Evolutionary conservation across 345 rosid genomes (phyloP).

Genomic region (Schrenkiella parvula): DNA sequence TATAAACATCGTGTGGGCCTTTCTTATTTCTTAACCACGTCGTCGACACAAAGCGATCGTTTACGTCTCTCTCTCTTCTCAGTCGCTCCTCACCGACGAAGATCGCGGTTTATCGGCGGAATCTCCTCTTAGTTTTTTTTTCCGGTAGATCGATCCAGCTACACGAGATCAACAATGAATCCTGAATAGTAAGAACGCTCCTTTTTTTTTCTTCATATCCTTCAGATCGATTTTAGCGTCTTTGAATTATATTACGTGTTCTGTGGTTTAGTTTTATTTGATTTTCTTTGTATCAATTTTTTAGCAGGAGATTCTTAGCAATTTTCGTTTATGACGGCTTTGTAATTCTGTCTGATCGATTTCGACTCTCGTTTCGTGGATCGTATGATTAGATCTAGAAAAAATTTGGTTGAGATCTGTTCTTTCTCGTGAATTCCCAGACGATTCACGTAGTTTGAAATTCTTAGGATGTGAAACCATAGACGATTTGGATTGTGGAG

Average conservation of each 20-base stretch:
- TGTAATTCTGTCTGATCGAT: background rate
- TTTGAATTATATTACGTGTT: background rate
- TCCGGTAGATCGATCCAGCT: conserved; percentile 17
- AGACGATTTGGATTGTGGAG: background rate
- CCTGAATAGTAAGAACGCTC: conserved; percentile 77
- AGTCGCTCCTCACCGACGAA: conserved; percentile 35
- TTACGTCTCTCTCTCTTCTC: conserved; percentile 14
- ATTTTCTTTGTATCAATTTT: background rate
- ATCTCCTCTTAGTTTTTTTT: background rate
- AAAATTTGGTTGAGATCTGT: conserved; percentile 3
- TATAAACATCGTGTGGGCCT: conserved; percentile 20
- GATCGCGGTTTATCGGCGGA: conserved; percentile 23
- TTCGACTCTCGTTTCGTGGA: background rate
- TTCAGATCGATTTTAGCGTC: conserved; percentile 9
- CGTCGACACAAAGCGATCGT: conserved; percentile 25
- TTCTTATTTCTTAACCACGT: conserved; percentile 22
- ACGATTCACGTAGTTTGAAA: background rate
- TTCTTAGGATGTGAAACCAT: background rate
- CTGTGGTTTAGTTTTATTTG: conserved; percentile 1
- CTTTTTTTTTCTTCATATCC: background rate
- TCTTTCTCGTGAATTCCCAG: background rate
- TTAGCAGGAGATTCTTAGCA: background rate
- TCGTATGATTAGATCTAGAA: conserved; percentile 22
- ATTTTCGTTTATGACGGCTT: background rate
- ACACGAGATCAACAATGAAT: conserved; percentile 60